These are phyloP conservation scores for Diaporthe eres DNA, from an alignment of 2,329 filamentous ascomycete genomes.

Conservation along the genomic window DNA sequence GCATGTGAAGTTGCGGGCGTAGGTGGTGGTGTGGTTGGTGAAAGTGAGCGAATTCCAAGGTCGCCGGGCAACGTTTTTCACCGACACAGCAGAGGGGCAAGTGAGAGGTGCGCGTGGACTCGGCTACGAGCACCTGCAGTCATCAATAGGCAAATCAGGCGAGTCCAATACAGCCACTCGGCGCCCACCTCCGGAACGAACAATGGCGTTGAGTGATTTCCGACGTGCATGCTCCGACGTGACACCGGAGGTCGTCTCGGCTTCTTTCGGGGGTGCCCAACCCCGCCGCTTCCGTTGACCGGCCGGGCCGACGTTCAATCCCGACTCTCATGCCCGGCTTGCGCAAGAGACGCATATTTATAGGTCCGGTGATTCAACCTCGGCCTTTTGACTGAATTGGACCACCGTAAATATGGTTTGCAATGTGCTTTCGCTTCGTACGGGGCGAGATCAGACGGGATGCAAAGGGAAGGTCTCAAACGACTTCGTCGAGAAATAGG, in stretches of 20 bases:
- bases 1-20: not conserved
- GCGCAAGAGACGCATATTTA: not conserved
- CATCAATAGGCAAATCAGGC: not conserved
- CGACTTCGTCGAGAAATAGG: slow-evolving; percentile 48
- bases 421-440: not conserved
- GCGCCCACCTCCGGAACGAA: not conserved
- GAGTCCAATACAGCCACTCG: not conserved
- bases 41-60: not conserved
- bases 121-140: not conserved
- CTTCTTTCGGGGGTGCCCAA: not conserved
- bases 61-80: not conserved
- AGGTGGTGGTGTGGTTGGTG: not conserved
- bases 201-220: not conserved
- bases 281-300: not conserved
- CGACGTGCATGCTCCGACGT: not conserved
- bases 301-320: not conserved
- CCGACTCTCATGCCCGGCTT: not conserved
- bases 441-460: not conserved
- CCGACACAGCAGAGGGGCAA: not conserved
- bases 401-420: no score
- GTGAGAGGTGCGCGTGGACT: not conserved
- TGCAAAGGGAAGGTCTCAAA: not conserved
- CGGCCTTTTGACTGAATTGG: not conserved
- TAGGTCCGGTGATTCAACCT: not conserved
- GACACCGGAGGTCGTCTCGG: not conserved